Conservation (phyloP, 805 yeast genomes). For the Candida insectorum region DNA sequence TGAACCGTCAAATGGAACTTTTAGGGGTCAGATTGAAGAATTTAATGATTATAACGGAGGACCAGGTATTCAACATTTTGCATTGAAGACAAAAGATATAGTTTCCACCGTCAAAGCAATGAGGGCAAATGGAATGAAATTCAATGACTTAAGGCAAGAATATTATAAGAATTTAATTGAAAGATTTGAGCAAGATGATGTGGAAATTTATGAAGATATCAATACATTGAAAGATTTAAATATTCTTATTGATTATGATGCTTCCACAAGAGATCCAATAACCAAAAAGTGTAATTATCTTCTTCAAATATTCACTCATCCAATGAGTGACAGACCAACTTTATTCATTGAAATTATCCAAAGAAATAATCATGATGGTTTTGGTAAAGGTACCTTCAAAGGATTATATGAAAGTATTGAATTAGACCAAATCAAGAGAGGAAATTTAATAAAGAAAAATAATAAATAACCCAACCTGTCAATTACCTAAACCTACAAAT, state of each 20-base stretch:
- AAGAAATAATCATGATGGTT: constrained; percentile 75
- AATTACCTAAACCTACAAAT: too few species aligned
- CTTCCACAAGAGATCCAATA: constrained; percentile 28
- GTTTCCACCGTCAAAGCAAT: constrained; percentile 51
- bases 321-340: constrained; percentile 76
- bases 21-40: constrained; percentile 78
- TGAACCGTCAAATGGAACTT: constrained; percentile 71
- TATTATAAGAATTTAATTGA: constrained; percentile 54
- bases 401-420: constrained; percentile 80
- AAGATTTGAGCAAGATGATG: constrained; percentile 42
- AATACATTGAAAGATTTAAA: constrained; percentile 47
- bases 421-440: constrained; percentile 68
- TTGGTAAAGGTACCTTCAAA: constrained; percentile 86
- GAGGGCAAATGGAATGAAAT: constrained; percentile 63
- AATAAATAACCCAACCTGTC: too few species aligned
- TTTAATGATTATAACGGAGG: constrained; percentile 72
- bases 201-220: constrained; percentile 52
- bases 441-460: constrained; percentile 49
- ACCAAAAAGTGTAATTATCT: constrained; percentile 54
- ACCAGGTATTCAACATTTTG: constrained; percentile 84
- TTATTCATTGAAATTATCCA: constrained; percentile 80
- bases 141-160: constrained; percentile 54
- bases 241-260: constrained; percentile 75
- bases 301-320: constrained; percentile 76
- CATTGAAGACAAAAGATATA: constrained; percentile 62